Base-by-base conservation (phyloP, 768 basidiomycete species). In the Tricholomella constricta region DNA sequence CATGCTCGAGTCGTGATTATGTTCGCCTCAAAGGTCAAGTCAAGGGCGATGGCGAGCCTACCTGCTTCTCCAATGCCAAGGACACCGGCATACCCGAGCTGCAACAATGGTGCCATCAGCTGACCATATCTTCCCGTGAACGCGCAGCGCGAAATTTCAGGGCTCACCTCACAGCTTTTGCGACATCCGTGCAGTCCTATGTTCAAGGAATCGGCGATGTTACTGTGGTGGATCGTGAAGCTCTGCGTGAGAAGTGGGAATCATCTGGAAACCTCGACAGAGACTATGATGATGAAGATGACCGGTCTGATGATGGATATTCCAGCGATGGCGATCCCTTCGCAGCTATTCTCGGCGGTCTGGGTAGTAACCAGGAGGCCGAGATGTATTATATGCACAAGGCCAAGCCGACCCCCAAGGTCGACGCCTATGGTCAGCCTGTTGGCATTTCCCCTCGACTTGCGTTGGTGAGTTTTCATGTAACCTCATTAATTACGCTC, bases 1-100 rank as follows among this genome's bases (percentile, higher is more conserved):
- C 82, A 15, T 78, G 75, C 51, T 85, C 84, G 1, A 76, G 80
- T 35, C 75, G 83, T 15, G 83, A 86, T 62, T 85, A 86, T 56
- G 74, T 83, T 15, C 71, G 83, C 36, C 62, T 85, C 20, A 82
- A 75, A 70, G 78, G 79, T 75, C 82, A 84, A 69, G 77, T 82
- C 23, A 78, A 78, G 60, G 83, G 83, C 23, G 84, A 86, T 50
- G 83, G 84, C 12, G 77, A 78, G 20, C 75, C 83, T 1, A 65
- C 77, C 0, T 84, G 82, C 59, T 85, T 84, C 66, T 72, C 76
- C 36, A 74, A 78, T 51, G 59, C 73, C n/a, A 63, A 73, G 9
- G 78, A 84, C 54, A 84, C 81, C 6, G 79, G 80, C 3, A 77
- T 85, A 36, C 83, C 83, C 5, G 78, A 69, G 7, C 67, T 86